Base-by-base conservation (phyloP, 2,329 filamentous ascomycete genomes). In the Fusarium sp. region DNA sequence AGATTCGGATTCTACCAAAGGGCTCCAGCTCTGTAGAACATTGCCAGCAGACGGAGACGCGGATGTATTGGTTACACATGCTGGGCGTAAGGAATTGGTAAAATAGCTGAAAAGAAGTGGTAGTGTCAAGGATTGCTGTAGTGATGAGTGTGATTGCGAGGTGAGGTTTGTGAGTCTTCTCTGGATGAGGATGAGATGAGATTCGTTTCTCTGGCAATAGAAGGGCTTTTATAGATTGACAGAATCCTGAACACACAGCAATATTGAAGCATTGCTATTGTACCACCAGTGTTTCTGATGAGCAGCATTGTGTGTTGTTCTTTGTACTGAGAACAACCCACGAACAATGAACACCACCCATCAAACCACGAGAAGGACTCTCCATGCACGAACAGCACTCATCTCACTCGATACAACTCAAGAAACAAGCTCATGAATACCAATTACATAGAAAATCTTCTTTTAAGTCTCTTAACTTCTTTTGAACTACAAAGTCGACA, bases 401-500 rank as follows among this genome's bases (percentile, higher is more conserved):
- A 52, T 11, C 13, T 29, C n/a, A 27, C 24, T 20, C 15, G 10
- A 8, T 4, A 22, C 13, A 22, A 8, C 25, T 16, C 5, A 16
- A 41, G 13, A 20, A 22, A 6, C 15, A 41, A 15, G 16, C 7
- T 10, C 12, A n/a, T 20, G 5, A 15, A 22, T 20, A 13, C 24
- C 11, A 25, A 12, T 9, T 49, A 62, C 44, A 57, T 62, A 40
- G 32, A 52, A 44, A 57, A 51, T 51, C 32, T 45, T 67, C 62
- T 43, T 69, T 71, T 44, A 67, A 69, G 58, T 71, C 54, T 58
- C 58, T 71, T 71, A 51, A 64, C 60, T 65, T 69, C 43, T 66
- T 66, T 66, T 66, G 48, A 62, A 62, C 69, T 71, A 71, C 65
- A 63, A 72, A 56, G 46, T 68, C 57, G 58, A 71, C 65, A 71